Evolutionary conservation across 495 filamentous ascomycete species (phyloP).

Genomic region (Cenococcum geophilum): DNA sequence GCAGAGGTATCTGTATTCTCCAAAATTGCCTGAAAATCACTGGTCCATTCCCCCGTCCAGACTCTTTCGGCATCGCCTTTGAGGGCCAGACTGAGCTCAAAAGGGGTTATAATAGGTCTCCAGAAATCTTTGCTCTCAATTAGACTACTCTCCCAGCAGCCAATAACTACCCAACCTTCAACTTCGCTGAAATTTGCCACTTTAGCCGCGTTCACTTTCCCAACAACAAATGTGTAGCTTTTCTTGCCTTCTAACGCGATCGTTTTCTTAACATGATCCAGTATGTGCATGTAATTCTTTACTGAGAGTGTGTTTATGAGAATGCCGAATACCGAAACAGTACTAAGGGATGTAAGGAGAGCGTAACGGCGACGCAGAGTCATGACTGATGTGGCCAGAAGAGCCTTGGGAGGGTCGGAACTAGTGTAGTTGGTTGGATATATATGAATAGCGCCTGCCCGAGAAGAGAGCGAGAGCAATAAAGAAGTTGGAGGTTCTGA

Average conservation of each 20-base stretch:
- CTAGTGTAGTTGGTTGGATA: conserved; percentile 53
- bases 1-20: conserved; percentile 18
- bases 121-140: conserved; percentile 81
- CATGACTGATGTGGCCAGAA: conserved; percentile 47
- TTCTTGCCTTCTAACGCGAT: conserved; percentile 82
- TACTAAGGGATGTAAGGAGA: conserved; percentile 72
- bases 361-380: conserved; percentile 82
- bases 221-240: conserved; percentile 90
- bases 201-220: conserved; percentile 92
- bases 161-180: conserved; percentile 93
- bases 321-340: conserved; percentile 79
- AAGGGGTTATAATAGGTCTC: conserved; percentile 83
- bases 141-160: conserved; percentile 94
- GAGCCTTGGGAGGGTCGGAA: conserved; percentile 35
- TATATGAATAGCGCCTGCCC: conserved; percentile 71
- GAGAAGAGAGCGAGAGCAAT: conserved; percentile 78
- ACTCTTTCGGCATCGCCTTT: conserved; percentile 58
- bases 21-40: conserved; percentile 41
- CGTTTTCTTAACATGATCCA: conserved; percentile 60
- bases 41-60: conserved; percentile 44
- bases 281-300: conserved; percentile 76
- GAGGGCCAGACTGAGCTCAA: conserved; percentile 74
- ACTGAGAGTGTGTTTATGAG: conserved; percentile 92
- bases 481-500: conserved; percentile 77
- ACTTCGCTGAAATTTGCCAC: conserved; percentile 94